Percentiles rank a stretch among this genome's conserved stretches.
Conservation (phyloP, 768 basidiomycete species). For the Leccinum variicolor region DNA sequence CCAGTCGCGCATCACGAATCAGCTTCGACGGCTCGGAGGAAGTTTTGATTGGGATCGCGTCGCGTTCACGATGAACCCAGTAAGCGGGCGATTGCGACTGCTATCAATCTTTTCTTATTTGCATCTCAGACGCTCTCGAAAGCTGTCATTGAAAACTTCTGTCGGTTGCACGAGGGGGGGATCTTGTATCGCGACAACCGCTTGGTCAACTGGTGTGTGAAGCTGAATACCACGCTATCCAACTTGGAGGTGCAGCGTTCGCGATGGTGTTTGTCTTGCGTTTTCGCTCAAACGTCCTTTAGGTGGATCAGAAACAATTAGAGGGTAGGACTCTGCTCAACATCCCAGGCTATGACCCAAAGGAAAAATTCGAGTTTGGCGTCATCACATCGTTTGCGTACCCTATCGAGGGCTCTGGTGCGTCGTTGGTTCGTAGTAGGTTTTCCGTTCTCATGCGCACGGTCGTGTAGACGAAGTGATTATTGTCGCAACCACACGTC, state of each 20-base stretch:
- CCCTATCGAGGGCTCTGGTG: slow-evolving; percentile 80
- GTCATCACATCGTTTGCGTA: slow-evolving; percentile 97
- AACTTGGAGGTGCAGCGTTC: slow-evolving; percentile 77
- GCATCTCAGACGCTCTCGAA: slow-evolving; percentile 59
- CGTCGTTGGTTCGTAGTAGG: slow-evolving; percentile 9
- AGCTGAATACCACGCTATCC: slow-evolving; percentile 94
- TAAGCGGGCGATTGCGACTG: slow-evolving; percentile 29
- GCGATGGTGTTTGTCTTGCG: neutral
- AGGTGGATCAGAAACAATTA: slow-evolving; percentile 93
- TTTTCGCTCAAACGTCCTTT: neutral
- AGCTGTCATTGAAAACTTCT: slow-evolving; percentile 92
- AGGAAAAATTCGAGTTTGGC: slow-evolving; percentile 96
- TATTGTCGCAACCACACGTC: slow-evolving; percentile 94
- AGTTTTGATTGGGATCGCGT: slow-evolving; percentile 94
- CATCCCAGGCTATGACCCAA: slow-evolving; percentile 93
- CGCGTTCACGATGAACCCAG: slow-evolving; percentile 94
- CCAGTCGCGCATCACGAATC: slow-evolving; percentile 87
- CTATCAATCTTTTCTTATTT: neutral
- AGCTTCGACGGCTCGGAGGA: slow-evolving; percentile 83
- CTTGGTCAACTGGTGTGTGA: slow-evolving; percentile 97
- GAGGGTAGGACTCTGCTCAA: slow-evolving; percentile 79
- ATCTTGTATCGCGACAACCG: slow-evolving; percentile 94
- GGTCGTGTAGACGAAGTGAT: slow-evolving; percentile 71
- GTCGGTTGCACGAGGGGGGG: slow-evolving; percentile 85
- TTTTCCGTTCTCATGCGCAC: neutral